Conservation (phyloP, 1,139 yeast species). For the Saccharomyces hybrid region DNA sequence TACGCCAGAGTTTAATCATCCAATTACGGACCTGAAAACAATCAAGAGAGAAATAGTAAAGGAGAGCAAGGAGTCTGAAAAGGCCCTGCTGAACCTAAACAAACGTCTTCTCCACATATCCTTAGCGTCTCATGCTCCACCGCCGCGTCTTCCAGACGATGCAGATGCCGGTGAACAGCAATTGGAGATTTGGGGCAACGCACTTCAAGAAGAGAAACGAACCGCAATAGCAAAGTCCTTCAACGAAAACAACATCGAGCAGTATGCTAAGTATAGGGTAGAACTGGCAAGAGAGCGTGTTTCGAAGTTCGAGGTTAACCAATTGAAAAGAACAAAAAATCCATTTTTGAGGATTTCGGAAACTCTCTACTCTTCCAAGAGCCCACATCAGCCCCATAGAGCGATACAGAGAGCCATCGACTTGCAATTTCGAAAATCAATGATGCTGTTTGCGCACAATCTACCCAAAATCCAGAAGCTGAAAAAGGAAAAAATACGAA, state of each 20-base stretch:
- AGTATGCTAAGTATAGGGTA: conserved; percentile 45
- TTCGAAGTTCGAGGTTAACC: conserved; percentile 29
- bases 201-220: background rate
- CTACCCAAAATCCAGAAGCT: conserved; percentile 6
- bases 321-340: conserved; percentile 20
- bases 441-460: conserved; percentile 6
- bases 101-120: background rate
- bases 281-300: conserved; percentile 29
- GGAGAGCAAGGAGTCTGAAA: conserved; percentile 75
- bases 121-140: background rate
- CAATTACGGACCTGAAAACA: conserved; percentile 64
- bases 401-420: conserved; percentile 5
- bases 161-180: background rate
- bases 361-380: background rate
- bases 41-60: conserved; percentile 65
- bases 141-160: background rate
- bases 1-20: conserved; percentile 59
- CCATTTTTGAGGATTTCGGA: conserved; percentile 24
- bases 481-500: conserved; percentile 7
- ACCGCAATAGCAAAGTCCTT: background rate
- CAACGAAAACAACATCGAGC: conserved; percentile 34
- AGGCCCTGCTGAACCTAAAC: conserved; percentile 54
- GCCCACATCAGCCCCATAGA: conserved; percentile 7
- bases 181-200: background rate
- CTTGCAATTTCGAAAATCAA: conserved; percentile 5